Evolutionary conservation across 1,139 yeast genomes (phyloP).

Genomic region (Taphrina communis): DNA sequence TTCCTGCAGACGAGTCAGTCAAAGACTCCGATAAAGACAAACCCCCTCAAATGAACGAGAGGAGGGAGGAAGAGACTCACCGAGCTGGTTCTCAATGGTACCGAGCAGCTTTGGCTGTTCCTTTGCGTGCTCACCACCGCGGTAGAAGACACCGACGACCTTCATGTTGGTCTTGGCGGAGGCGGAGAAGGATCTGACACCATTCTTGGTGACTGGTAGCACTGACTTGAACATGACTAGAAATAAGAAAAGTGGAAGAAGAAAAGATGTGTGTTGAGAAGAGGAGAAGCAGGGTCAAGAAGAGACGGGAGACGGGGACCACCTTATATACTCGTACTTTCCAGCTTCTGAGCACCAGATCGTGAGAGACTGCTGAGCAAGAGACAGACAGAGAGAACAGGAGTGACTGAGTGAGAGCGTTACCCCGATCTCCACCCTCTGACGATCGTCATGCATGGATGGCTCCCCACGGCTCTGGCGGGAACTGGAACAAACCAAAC

Average conservation of each 20-base stretch:
- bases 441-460: background rate
- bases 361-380: background rate
- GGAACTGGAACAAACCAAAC: background rate
- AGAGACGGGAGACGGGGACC: background rate
- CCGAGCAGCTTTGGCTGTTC: slow-evolving; percentile 70
- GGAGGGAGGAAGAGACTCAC: slow-evolving; percentile 49
- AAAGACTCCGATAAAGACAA: no score
- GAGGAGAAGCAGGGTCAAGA: background rate
- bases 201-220: slow-evolving; percentile 21
- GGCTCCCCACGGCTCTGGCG: slow-evolving; percentile 9
- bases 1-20: slow-evolving; percentile 3
- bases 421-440: slow-evolving; percentile 20
- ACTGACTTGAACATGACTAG: slow-evolving; percentile 14
- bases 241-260: background rate
- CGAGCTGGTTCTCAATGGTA: slow-evolving; percentile 75
- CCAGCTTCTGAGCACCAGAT: background rate
- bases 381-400: background rate
- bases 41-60: background rate
- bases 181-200: slow-evolving; percentile 29
- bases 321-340: no score
- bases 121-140: slow-evolving; percentile 58
- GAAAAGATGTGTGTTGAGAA: background rate
- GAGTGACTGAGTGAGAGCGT: background rate
- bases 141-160: slow-evolving; percentile 63
- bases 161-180: slow-evolving; percentile 46